These are phyloP conservation scores for Neopestalotiopsis rosae DNA, from an alignment of 2,329 filamentous ascomycete genomes.

Conservation along the genomic window DNA sequence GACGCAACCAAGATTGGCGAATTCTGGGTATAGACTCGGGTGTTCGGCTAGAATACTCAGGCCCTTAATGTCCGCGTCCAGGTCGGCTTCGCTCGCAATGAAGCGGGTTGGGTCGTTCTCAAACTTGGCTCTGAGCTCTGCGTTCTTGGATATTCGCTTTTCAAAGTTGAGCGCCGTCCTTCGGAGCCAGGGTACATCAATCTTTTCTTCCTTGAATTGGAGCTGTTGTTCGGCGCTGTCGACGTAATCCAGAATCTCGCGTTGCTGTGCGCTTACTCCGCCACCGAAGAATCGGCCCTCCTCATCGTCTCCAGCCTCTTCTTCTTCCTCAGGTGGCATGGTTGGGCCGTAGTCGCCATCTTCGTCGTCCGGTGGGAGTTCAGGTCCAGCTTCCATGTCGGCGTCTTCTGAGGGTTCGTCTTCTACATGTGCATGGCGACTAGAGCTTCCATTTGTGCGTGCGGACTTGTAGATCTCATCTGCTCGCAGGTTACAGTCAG, in stretches of 20 bases:
- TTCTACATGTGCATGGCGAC: conserved; percentile 52
- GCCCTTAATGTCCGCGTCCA: conserved; percentile 86
- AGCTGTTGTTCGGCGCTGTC: conserved; percentile 55
- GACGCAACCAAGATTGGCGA: conserved; percentile 35
- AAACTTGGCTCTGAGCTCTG: conserved; percentile 74
- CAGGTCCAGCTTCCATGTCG: conserved; percentile 54
- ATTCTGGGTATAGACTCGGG: conserved; percentile 57
- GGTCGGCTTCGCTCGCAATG: conserved; percentile 70
- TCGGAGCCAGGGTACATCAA: conserved; percentile 84
- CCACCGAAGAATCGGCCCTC: conserved; percentile 96
- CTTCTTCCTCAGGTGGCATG: conserved; percentile 58
- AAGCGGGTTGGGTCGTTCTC: conserved; percentile 36
- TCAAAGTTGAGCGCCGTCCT: conserved; percentile 84
- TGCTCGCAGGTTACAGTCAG: conserved; percentile 31
- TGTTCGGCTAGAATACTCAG: conserved; percentile 89
- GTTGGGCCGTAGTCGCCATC: conserved; percentile 52
- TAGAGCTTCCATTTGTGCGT: conserved; percentile 53
- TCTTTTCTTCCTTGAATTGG: conserved; percentile 64
- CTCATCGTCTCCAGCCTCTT: conserved; percentile 70
- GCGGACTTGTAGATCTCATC: conserved; percentile 69
- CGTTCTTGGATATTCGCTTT: conserved; percentile 88
- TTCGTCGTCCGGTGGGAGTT: conserved; percentile 55
- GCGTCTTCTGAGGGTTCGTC: conserved; percentile 43
- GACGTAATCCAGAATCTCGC: conserved; percentile 86
- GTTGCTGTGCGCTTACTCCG: conserved; percentile 81